Evolutionary conservation across 148 eudicot genomes (phyloP).

Genomic region (Rhododendron ovatum): DNA sequence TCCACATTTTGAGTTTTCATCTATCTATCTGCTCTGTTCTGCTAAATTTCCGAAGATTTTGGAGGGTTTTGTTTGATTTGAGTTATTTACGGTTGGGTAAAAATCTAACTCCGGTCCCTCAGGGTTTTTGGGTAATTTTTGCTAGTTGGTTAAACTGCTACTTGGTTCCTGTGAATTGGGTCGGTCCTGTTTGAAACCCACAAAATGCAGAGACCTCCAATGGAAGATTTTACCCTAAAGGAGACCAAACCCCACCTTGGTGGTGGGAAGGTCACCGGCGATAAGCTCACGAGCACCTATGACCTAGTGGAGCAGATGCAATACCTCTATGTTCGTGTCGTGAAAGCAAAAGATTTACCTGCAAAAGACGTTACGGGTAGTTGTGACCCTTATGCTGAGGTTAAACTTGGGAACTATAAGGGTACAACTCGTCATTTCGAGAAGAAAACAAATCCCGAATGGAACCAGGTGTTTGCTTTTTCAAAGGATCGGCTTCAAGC

Average conservation of each 20-base stretch:
- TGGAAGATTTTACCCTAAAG: constrained; percentile 49
- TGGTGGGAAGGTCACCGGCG: constrained; percentile 30
- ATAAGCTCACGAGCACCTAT: constrained; percentile 17
- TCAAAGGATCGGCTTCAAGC: constrained; percentile 37
- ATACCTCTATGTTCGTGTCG: constrained; percentile 35
- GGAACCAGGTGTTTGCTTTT: constrained; percentile 43
- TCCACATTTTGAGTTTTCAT: background rate
- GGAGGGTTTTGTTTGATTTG: background rate
- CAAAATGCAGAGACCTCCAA: constrained; percentile 43
- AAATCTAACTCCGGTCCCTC: constrained; percentile 16
- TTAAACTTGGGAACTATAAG: constrained; percentile 36
- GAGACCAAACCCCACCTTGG: constrained; percentile 52
- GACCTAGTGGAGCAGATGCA: constrained; percentile 39
- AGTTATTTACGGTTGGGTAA: background rate
- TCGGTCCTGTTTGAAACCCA: background rate
- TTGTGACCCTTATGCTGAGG: constrained; percentile 38
- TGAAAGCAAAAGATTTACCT: constrained; percentile 35
- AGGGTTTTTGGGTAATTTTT: background rate
- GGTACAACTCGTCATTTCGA: constrained; percentile 30
- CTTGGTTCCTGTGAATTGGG: background rate
- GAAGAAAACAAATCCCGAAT: constrained; percentile 29
- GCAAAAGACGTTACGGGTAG: constrained; percentile 7
- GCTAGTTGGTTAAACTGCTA: background rate
- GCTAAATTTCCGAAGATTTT: too few relatives aligned
- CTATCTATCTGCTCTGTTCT: too few relatives aligned